Base-by-base conservation (phyloP, 257 asterid species). In the Lithospermum erythrorhizon region DNA sequence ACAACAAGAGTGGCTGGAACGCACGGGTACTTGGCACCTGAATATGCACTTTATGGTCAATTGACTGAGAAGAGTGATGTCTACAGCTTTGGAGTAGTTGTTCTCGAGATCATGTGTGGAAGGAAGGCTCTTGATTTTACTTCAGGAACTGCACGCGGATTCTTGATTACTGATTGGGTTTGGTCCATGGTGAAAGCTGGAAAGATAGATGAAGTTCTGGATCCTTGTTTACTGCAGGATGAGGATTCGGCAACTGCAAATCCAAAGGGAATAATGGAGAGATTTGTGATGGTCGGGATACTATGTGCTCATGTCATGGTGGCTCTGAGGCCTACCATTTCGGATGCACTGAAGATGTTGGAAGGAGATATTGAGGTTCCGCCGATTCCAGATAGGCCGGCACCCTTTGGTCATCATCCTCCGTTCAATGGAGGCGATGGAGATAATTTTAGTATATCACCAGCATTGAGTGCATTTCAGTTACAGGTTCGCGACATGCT, bases 1-100 rank as follows among this genome's bases (percentile, higher is more conserved):
- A 87, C 98, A 2, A 87, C 96, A 2, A 73, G 96, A 41, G 95
- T 87, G 15, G 98, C 98, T 0, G 98, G 98, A 47, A 90, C 96
- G 0, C 96, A 85, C 18, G 98, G 98, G 9, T 90, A 90, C 65
- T 72, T 90, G 55, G 98, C 96, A 0, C 96, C 98, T 1, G 96
- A 90, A 61, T 90, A 85, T 19, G 98, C 98, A 17, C 83, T 90
- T 7, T 90, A 90, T 6, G 98, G 98, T 23, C 95, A 85, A 57
- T 62, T 90, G 65, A 90, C 98, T 0, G 95, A 90, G 67, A 90
- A 85, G 67, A 90, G 98, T 2, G 98, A 87, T 45, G 94, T 90
- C 11, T 90, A 90, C 61, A 90, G 97, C 73, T 90, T 90, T 58
- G 97, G 97, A 2, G 87, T 87, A 0, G 95, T 90, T 19, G 72